These are phyloP conservation scores for Poa pratensis DNA, from an alignment of 176 grass and related monocot species.

Conservation along the genomic window DNA sequence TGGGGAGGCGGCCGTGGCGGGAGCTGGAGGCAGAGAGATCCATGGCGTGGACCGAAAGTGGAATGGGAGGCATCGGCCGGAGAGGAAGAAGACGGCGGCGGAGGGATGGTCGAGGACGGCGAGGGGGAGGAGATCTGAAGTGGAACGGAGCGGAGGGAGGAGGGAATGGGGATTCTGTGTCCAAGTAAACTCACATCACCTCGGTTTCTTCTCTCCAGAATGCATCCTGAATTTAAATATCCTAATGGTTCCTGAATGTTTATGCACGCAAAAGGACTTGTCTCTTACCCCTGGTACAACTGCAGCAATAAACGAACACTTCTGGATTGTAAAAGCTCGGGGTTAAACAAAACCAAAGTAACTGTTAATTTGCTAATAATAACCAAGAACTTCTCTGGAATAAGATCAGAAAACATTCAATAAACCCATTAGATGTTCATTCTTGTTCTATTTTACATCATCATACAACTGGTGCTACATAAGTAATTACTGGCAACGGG, in stretches of 20 bases:
- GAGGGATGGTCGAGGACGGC: not conserved
- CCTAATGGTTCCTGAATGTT: not conserved
- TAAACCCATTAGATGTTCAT: not conserved
- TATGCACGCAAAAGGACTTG: not conserved
- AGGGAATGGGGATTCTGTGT: not conserved
- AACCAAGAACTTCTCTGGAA: not conserved
- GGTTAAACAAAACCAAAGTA: not conserved
- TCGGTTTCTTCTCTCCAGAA: not conserved
- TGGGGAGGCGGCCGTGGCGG: conserved; percentile 70
- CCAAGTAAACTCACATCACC: too few species aligned
- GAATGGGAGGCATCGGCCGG: conserved; percentile 46
- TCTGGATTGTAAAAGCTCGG: not conserved
- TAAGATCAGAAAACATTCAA: not conserved
- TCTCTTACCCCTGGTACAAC: not conserved
- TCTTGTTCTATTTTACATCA: conserved; percentile 3
- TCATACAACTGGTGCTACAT: not conserved
- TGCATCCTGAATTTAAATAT: not conserved
- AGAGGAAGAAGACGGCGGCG: conserved; percentile 24
- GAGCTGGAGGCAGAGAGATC: conserved; percentile 63
- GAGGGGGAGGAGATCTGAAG: conserved; percentile 44
- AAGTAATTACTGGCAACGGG: not conserved
- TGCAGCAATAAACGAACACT: not conserved
- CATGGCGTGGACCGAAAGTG: conserved; percentile 43
- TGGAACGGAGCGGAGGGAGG: not conserved
- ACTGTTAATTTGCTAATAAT: not conserved